These are phyloP conservation scores for Botryobasidium botryosum DNA, from an alignment of 768 basidiomycete species.

Conservation along the genomic window DNA sequence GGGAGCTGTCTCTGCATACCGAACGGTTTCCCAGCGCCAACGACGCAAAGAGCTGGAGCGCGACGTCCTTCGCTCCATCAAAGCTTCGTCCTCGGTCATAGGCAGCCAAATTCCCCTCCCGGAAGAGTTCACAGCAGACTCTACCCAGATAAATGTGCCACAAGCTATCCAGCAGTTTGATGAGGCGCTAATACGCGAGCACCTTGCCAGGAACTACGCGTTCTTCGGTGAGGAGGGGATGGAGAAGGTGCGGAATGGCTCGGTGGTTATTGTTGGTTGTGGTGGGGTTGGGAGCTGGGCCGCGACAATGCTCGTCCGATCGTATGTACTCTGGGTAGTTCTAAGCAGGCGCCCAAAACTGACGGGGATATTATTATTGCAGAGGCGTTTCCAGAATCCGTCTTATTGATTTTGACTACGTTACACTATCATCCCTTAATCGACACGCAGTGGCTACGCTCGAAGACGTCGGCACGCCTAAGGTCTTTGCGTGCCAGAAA, in stretches of 20 bases:
- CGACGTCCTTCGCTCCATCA: too few relatives aligned
- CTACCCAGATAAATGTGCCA: too few relatives aligned
- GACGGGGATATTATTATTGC: too few relatives aligned
- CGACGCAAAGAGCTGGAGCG: too few relatives aligned
- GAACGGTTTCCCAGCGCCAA: too few relatives aligned
- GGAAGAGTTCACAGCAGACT: too few relatives aligned
- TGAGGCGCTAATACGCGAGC: constrained; percentile 72
- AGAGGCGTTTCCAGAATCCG: constrained; percentile 65
- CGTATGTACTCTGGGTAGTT: constrained; percentile 49
- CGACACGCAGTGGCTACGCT: constrained; percentile 80
- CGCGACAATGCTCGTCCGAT: constrained; percentile 81
- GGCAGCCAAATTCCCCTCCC: too few relatives aligned
- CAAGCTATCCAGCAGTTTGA: too few relatives aligned
- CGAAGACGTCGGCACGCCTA: constrained; percentile 86
- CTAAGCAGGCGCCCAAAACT: too few relatives aligned
- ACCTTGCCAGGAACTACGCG: constrained; percentile 84
- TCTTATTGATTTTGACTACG: constrained; percentile 90
- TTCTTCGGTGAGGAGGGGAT: constrained; percentile 89
- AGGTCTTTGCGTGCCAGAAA: constrained; percentile 60
- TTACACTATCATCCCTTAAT: constrained; percentile 87
- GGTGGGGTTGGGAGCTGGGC: constrained; percentile 97
- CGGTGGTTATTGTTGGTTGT: constrained; percentile 81
- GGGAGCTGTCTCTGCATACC: too few relatives aligned
- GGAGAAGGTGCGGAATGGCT: constrained; percentile 51
- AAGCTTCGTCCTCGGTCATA: too few relatives aligned